Conservation (phyloP, 345 rosid genomes). For the Camelina sativa region DNA sequence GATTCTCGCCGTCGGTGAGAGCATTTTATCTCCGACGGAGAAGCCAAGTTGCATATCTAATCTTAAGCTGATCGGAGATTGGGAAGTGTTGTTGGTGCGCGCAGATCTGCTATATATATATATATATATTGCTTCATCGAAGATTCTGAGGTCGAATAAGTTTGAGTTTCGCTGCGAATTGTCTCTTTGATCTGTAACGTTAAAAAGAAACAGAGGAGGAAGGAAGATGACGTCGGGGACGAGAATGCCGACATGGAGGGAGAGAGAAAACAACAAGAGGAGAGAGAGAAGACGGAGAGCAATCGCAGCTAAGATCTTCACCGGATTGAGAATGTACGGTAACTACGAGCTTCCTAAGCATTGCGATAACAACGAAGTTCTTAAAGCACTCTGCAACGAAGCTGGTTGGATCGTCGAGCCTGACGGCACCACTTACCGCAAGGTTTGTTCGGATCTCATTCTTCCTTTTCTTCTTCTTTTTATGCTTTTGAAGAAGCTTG, state of each 20-base stretch:
- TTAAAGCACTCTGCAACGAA: conserved; percentile 83
- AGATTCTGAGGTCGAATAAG: neutral
- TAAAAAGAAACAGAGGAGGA: conserved; percentile 23
- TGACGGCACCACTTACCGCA: conserved; percentile 89
- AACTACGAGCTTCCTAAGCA: conserved; percentile 90
- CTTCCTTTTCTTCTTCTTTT: neutral
- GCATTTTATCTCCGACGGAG: neutral
- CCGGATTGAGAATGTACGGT: conserved; percentile 83
- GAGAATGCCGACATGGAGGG: conserved; percentile 85
- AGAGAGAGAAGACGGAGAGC: conserved; percentile 90
- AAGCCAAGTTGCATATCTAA: neutral
- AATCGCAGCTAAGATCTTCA: conserved; percentile 80
- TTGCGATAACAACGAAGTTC: conserved; percentile 90
- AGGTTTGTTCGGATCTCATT: conserved; percentile 54
- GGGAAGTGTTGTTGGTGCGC: neutral
- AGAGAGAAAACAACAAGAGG: conserved; percentile 88
- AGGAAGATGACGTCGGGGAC: conserved; percentile 70
- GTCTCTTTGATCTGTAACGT: conserved; percentile 21
- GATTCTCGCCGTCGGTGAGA: conserved; percentile 21
- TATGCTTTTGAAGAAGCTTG: neutral
- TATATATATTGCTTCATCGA: neutral
- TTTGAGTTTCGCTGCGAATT: conserved; percentile 7
- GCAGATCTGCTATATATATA: conserved; percentile 25
- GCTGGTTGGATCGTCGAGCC: conserved; percentile 90
- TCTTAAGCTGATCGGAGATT: conserved; percentile 16